Evolutionary conservation across 2,329 filamentous ascomycete genomes (phyloP), one percentile per base, ranked within the genome.

Genomic region (Dryadomyces quercivorus): DNA sequence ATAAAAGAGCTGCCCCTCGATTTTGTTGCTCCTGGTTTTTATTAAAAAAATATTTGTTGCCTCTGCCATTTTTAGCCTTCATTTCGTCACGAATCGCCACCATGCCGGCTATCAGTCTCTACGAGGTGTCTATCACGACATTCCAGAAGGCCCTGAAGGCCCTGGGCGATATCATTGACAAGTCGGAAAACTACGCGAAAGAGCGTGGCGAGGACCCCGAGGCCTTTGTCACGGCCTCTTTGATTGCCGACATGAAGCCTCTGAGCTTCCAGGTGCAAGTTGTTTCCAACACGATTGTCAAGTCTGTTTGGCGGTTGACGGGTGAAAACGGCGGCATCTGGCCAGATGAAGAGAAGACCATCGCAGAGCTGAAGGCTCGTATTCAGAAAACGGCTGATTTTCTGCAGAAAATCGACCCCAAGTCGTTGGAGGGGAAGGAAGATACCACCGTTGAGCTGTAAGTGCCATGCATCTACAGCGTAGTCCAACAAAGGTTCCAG

Each of bases 221-320:
- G 53, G 53, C 56, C 9, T 63, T 64, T 50, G 58, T 61, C 50
- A 26, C 54, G 15, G 59, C 63, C 21, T 56, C 61, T 4, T 61
- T 72, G 2, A 44, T 55, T 45, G 60, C 64, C 2, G 69, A 70
- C 61, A 70, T 71, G 65, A 58, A 61, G 15, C 66, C 67, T 15
- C 62, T 72, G 20, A 57, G 51, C 40, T 67, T 67, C 61, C 69
- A 72, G 55, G 59, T 71, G 15, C 62, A 65, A 52, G 59, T 61
- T 34, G 63, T 61, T 8, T 64, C 63, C 52, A 64, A 65, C 58
- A 63, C 61, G 0, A 59, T 60, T 59, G 64, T 63, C 59, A 62
- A 63, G 52, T 55, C 59, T 43, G 44, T 70, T 38, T 58, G 59
- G 57, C 60, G 62, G 42, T 50, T 69, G 31, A 61, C 61, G 1